Conservation (phyloP, 208 protist genomes). For the Leishmania major region DNA sequence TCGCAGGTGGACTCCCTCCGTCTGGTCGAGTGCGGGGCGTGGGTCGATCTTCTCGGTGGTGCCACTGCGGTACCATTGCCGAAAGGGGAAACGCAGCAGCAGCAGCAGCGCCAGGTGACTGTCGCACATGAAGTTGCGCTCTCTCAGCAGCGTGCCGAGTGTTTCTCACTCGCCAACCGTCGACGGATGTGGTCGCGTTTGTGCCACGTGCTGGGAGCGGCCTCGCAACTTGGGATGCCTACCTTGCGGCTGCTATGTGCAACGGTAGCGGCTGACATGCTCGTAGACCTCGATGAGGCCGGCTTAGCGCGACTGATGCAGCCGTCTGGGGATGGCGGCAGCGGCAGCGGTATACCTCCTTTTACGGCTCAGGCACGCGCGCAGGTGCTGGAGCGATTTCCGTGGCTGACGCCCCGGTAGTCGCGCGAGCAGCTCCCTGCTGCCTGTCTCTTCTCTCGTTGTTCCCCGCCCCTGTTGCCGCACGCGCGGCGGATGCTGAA, state of each 20-base stretch:
- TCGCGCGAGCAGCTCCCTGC: not conserved
- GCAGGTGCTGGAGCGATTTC: conserved; percentile 31
- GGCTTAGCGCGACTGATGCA: conserved; percentile 38
- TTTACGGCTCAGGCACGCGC: conserved; percentile 50
- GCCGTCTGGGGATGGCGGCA: not conserved
- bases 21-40: conserved; percentile 33
- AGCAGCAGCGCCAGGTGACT: not conserved
- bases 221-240: conserved; percentile 47
- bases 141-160: conserved; percentile 1
- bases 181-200: conserved; percentile 38
- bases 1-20: conserved; percentile 10
- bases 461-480: not conserved
- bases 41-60: conserved; percentile 48
- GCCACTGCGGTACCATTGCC: not conserved
- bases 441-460: not conserved
- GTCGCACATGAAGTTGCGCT: not conserved
- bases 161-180: conserved; percentile 17
- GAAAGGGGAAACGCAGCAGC: not conserved
- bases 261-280: conserved; percentile 58
- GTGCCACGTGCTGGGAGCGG: conserved; percentile 53
- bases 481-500: not conserved
- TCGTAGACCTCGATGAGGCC: conserved; percentile 50
- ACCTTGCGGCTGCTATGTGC: conserved; percentile 52
- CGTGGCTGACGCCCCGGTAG: conserved; percentile 22
- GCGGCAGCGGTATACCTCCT: conserved; percentile 14